phyloP scores from a whole-genome alignment of 2,329 filamentous ascomycete species.

The Gnomoniopsis smithogilvyi region DNA sequence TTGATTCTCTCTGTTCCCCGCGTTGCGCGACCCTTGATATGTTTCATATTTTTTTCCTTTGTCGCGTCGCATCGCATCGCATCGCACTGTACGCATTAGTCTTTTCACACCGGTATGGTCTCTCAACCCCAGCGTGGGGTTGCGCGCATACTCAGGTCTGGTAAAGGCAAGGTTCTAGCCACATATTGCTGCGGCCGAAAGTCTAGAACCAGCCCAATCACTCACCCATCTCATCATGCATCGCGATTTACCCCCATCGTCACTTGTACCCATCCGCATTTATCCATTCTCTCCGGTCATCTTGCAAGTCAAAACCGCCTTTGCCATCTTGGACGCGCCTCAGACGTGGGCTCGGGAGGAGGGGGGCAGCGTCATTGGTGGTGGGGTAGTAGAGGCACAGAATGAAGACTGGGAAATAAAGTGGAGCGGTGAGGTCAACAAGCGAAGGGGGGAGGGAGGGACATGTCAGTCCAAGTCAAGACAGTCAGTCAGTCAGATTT shows the following conservation, averaged over 20 bases:
- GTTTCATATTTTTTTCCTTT: neutral
- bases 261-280: neutral
- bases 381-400: neutral
- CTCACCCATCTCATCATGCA: neutral
- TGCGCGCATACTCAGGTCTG: neutral
- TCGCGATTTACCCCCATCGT: neutral
- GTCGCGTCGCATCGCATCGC: neutral
- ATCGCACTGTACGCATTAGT: neutral
- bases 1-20: slow-evolving; percentile 5
- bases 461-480: too few relatives aligned
- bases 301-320: neutral
- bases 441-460: neutral
- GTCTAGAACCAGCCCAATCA: neutral
- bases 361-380: neutral
- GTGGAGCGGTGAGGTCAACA: slow-evolving; percentile 9
- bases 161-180: neutral
- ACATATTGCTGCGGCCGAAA: neutral
- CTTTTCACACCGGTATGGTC: neutral
- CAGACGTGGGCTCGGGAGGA: neutral
- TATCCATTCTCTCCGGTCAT: too few relatives aligned
- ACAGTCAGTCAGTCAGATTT: neutral
- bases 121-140: neutral
- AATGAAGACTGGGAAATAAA: neutral
- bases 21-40: neutral
- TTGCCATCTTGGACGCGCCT: neutral